Conservation (phyloP, 2,329 filamentous ascomycete genomes). For the Hirsutella rhossiliensis region DNA sequence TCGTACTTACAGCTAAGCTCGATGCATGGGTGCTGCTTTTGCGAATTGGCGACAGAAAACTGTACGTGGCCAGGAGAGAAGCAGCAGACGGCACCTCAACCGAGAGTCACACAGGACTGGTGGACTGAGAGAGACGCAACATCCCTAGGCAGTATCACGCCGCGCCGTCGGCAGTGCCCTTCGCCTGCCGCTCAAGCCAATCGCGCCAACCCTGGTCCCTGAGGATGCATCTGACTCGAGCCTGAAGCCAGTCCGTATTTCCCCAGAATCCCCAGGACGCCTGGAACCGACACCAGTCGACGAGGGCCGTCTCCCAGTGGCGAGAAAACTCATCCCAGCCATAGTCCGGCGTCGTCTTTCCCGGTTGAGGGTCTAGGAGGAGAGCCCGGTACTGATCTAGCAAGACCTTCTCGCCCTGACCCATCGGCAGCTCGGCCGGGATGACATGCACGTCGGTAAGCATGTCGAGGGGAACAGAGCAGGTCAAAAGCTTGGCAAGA, state of each 20-base stretch:
- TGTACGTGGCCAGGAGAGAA: no score
- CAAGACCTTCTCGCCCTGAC: slow-evolving; percentile 35
- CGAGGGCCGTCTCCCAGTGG: slow-evolving; percentile 56
- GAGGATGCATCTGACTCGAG: slow-evolving; percentile 37
- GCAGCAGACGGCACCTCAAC: no score
- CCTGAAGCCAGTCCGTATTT: slow-evolving; percentile 45
- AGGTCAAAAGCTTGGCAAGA: slow-evolving; percentile 55
- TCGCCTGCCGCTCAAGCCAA: slow-evolving; percentile 25
- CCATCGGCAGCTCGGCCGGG: slow-evolving; percentile 32
- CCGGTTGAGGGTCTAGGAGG: slow-evolving; percentile 14
- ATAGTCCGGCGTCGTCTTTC: slow-evolving; percentile 22
- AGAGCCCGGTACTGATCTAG: slow-evolving; percentile 34
- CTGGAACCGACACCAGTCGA: slow-evolving; percentile 55
- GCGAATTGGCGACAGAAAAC: no score
- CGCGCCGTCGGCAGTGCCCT: not conserved
- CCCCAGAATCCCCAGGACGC: slow-evolving; percentile 52
- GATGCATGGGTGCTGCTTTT: no score
- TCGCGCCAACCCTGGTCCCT: slow-evolving; percentile 29
- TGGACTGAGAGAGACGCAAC: no score
- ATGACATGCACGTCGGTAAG: slow-evolving; percentile 23
- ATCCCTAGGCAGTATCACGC: not conserved
- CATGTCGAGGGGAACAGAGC: slow-evolving; percentile 46
- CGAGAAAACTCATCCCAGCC: slow-evolving; percentile 39
- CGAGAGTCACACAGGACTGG: no score
- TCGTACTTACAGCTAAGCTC: no score